Conservation (phyloP, 2,329 filamentous ascomycete species). For the Myriosclerotinia duriaeana region DNA sequence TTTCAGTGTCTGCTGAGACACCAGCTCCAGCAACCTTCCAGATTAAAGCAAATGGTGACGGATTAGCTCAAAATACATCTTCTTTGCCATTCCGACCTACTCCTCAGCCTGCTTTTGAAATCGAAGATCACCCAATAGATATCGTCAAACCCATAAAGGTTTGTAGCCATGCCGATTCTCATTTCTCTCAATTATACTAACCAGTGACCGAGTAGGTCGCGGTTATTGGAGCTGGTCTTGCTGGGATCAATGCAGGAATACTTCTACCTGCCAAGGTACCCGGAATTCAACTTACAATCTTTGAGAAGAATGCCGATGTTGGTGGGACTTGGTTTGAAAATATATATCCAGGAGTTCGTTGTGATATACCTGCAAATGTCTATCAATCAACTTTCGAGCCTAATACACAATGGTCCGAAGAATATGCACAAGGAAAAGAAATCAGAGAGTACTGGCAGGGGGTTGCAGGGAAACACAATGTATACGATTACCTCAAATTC, state of each 20-base stretch:
- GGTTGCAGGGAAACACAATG: slow-evolving; percentile 61
- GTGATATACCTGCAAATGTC: slow-evolving; percentile 45
- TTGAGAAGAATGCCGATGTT: slow-evolving; percentile 50
- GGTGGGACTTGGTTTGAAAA: slow-evolving; percentile 57
- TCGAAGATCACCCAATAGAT: slow-evolving; percentile 26
- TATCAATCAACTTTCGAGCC: slow-evolving; percentile 60
- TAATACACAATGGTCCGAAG: slow-evolving; percentile 67
- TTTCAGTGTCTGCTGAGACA: neutral
- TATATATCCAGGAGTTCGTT: slow-evolving; percentile 38
- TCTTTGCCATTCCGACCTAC: slow-evolving; percentile 8
- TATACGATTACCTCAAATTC: slow-evolving; percentile 59
- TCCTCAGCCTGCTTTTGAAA: slow-evolving; percentile 21
- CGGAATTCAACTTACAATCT: slow-evolving; percentile 47
- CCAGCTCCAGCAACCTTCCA: neutral
- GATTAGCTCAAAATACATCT: neutral
- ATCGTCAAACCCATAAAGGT: slow-evolving; percentile 14
- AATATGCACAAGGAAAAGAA: slow-evolving; percentile 65
- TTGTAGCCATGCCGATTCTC: neutral
- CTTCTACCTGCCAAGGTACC: slow-evolving; percentile 69
- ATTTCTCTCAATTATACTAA: neutral
- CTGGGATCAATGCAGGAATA: slow-evolving; percentile 63
- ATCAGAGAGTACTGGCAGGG: slow-evolving; percentile 66
- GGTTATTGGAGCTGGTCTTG: slow-evolving; percentile 62
- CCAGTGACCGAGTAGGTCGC: slow-evolving; percentile 10
- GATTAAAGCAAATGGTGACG: neutral